Base-by-base conservation (phyloP, 164 flowering plant genomes). In the Protea cynaroides region DNA sequence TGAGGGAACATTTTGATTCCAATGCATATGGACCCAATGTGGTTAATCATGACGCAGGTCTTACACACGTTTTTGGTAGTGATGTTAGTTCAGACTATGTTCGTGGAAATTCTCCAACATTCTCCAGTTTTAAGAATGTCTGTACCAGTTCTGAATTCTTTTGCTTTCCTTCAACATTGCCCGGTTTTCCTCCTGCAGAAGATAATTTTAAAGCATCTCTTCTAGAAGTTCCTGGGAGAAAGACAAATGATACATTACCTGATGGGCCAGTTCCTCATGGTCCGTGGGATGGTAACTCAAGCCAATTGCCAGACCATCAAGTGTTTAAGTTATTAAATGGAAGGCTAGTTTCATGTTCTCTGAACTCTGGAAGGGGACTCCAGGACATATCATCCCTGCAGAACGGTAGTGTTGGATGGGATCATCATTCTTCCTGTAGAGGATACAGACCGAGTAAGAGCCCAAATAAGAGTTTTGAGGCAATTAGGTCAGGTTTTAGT, bases 141-240 rank as follows among this genome's bases (percentile, higher is more conserved):
- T 83, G 92, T 67, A 49, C 62, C 8, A 54, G 69, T 63, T 70
- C 84, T 59, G 74, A 71, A 23, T 64, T 65, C 9, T 82, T 87
- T 69, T 83, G 89, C 69, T 83, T 86, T 73, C 92, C 83, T 60
- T 86, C 96, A 58, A 83, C 84, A 19, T 79, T 85, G 64, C 64
- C 74, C 69, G 84, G 69, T 54, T 71, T 71, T 79, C 64, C 43
- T 15, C 53, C 67, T 52, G 63, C 72, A 43, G 79, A 69, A 52
- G 65, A 71, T 55, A 55, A 60, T 61, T 12, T 25, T 4, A 57
- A 68, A 62, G 65, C 43, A 44, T 54, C 65, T 37, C 58, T 34
- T 65, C 37, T 58, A 49, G 77, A 67, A 43, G 72, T 51, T 34
- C 55, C 81, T 61, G 64, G 62, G 19, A 25, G 59, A 44, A 67